phyloP scores from a whole-genome alignment of 768 basidiomycete species.

The Coprinopsis cinerea region DNA sequence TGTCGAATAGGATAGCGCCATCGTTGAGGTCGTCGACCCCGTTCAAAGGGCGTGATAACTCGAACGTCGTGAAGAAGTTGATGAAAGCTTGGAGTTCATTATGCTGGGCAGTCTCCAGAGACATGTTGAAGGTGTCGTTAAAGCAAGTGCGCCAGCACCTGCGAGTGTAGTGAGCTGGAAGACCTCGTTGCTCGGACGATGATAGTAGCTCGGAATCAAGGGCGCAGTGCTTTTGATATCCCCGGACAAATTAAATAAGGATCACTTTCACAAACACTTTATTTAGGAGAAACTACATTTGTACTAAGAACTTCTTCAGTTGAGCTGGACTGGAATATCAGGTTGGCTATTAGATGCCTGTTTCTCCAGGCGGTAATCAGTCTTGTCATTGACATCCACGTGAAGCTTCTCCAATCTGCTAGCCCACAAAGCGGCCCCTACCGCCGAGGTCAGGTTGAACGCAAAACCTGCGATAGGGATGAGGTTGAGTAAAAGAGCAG shows the following conservation, averaged over 20 bases:
- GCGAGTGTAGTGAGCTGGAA: background rate
- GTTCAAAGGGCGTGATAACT: constrained; percentile 57
- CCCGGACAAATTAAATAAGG: no score
- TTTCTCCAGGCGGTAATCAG: background rate
- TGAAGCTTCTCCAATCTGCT: constrained; percentile 48
- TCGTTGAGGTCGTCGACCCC: constrained; percentile 71
- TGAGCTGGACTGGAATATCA: constrained; percentile 4
- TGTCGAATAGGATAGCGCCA: constrained; percentile 68
- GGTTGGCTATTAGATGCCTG: background rate
- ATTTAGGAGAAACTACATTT: no score
- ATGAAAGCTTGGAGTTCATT: constrained; percentile 70
- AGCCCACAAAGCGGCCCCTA: constrained; percentile 72
- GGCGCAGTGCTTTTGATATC: no score
- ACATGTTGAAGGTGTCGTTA: constrained; percentile 21
- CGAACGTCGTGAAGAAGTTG: constrained; percentile 73
- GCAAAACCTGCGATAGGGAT: constrained; percentile 55
- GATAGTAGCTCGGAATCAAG: background rate
- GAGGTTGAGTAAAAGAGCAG: constrained; percentile 53
- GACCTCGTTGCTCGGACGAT: background rate
- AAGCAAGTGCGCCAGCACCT: background rate
- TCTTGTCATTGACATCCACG: constrained; percentile 10
- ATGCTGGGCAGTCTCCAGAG: constrained; percentile 29
- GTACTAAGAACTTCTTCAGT: background rate
- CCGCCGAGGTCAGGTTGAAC: constrained; percentile 56
- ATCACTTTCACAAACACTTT: no score